A percentile compares a stretch with the other conserved stretches of the same genome.
Evolutionary conservation across 169 alveolate species (phyloP).

Genomic region (Plasmodium inui): DNA sequence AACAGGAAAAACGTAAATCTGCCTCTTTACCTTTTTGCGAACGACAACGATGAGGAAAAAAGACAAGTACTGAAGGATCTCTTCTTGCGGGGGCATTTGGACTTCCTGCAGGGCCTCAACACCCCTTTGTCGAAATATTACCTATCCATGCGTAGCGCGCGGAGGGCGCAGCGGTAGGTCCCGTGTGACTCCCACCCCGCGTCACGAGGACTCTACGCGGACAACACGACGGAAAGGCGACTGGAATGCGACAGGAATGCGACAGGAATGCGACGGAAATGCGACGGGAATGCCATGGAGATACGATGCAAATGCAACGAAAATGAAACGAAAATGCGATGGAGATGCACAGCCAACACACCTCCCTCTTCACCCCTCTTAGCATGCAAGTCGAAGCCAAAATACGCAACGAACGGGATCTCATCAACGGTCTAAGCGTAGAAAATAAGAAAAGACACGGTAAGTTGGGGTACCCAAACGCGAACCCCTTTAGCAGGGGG

Average conservation of each 20-base stretch:
- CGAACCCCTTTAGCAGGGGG: background rate
- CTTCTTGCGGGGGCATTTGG: constrained; percentile 27
- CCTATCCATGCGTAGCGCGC: constrained; percentile 1
- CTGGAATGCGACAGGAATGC: too few species aligned
- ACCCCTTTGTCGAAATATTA: constrained; percentile 60
- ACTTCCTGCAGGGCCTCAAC: constrained; percentile 45
- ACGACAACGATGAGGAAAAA: constrained; percentile 44
- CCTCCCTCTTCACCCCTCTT: background rate
- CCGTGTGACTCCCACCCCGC: background rate
- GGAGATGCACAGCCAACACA: background rate
- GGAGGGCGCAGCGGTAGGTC: background rate
- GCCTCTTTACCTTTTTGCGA: constrained; percentile 58
- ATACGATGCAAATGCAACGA: too few species aligned
- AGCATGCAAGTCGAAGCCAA: constrained; percentile 3
- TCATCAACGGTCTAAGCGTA: constrained; percentile 4
- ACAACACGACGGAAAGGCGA: background rate
- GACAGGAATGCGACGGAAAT: too few species aligned
- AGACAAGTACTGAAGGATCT: constrained; percentile 12
- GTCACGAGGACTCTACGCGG: background rate
- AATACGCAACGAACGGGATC: constrained; percentile 27
- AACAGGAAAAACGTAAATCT: constrained; percentile 5
- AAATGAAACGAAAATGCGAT: background rate
- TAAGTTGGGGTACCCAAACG: background rate
- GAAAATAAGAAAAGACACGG: constrained; percentile 38
- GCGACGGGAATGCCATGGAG: background rate